Conservation (phyloP, 768 basidiomycete species). For the Rhodotorula graminis region DNA sequence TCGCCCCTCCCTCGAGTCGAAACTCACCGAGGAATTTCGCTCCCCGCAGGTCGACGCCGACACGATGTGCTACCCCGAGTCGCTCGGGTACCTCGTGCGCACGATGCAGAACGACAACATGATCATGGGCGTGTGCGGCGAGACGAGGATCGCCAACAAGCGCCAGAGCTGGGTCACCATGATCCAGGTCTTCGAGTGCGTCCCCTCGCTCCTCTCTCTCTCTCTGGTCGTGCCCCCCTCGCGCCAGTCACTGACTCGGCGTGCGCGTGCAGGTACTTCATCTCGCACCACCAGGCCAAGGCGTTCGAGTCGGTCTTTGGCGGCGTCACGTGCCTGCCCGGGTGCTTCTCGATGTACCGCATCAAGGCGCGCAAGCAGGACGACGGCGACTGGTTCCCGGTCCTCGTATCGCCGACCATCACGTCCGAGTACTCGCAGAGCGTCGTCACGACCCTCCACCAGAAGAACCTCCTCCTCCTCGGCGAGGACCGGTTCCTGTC, state of each 20-base stretch:
- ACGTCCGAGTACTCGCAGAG: slow-evolving; percentile 94
- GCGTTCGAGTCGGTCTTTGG: slow-evolving; percentile 99
- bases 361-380: slow-evolving; percentile 81
- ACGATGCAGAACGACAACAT: slow-evolving; percentile 98
- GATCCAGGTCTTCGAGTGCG: slow-evolving; percentile 84
- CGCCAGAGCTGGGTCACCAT: slow-evolving; percentile 96
- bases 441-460: slow-evolving; percentile 87
- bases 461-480: slow-evolving; percentile 91
- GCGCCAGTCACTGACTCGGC: not conserved
- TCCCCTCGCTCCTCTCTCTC: not conserved
- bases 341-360: slow-evolving; percentile 99
- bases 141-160: slow-evolving; percentile 98
- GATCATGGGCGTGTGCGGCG: slow-evolving; percentile 99
- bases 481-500: slow-evolving; percentile 99
- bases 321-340: slow-evolving; percentile 96
- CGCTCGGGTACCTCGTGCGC: slow-evolving; percentile 84
- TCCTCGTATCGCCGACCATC: slow-evolving; percentile 94
- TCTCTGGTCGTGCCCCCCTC: not conserved
- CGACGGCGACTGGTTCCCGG: slow-evolving; percentile 95
- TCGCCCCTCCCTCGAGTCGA: too few relatives aligned
- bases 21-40: too few relatives aligned
- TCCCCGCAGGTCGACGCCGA: slow-evolving; percentile 90
- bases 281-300: slow-evolving; percentile 96
- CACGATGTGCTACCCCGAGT: slow-evolving; percentile 88
- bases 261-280: slow-evolving; percentile 62